Percentiles rank a stretch among this genome's conserved stretches.
phyloP scores from a whole-genome alignment of 1,284 basidiomycete genomes.

The Rugiboletus extremiorientalis region DNA sequence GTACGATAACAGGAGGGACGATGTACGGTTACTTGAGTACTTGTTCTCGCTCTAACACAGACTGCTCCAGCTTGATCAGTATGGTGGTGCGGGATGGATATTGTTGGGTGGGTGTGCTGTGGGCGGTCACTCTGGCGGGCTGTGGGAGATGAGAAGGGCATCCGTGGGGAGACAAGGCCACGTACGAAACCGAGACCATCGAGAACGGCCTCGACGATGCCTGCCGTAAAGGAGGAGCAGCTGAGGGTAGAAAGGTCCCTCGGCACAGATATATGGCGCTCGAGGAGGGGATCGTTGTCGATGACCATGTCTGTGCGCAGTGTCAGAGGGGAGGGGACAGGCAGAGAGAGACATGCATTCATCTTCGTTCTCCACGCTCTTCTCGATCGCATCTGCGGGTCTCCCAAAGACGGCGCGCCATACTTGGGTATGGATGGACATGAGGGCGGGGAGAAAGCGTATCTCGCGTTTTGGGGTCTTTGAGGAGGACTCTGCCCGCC shows the following conservation, averaged over 20 bases:
- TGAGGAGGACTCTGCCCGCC: constrained; percentile 65
- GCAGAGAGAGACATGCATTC: constrained; percentile 66
- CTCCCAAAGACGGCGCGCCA: constrained; percentile 95
- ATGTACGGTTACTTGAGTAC: constrained; percentile 52
- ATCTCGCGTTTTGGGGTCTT: constrained; percentile 88
- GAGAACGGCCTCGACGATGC: constrained; percentile 95
- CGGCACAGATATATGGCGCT: constrained; percentile 90
- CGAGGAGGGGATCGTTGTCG: constrained; percentile 92
- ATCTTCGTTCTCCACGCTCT: constrained; percentile 93
- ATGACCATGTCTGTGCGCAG: constrained; percentile 88
- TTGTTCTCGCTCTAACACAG: constrained; percentile 88
- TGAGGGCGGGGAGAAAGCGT: constrained; percentile 84
- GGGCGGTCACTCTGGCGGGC: constrained; percentile 97
- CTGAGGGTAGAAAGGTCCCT: constrained; percentile 92
- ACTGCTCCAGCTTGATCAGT: constrained; percentile 90
- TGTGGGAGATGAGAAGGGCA: constrained; percentile 36
- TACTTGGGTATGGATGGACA: constrained; percentile 90
- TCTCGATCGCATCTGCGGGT: constrained; percentile 92
- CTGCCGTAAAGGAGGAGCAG: constrained; percentile 96
- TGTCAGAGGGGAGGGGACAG: neutral
- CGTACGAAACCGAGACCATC: constrained; percentile 95
- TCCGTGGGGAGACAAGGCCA: constrained; percentile 23
- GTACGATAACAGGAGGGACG: constrained; percentile 1
- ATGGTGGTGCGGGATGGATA: constrained; percentile 87
- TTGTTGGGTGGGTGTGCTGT: constrained; percentile 84